These are phyloP conservation scores for Pseudogymnoascus sp. DNA, from an alignment of 2,329 filamentous ascomycete species.

Conservation along the genomic window DNA sequence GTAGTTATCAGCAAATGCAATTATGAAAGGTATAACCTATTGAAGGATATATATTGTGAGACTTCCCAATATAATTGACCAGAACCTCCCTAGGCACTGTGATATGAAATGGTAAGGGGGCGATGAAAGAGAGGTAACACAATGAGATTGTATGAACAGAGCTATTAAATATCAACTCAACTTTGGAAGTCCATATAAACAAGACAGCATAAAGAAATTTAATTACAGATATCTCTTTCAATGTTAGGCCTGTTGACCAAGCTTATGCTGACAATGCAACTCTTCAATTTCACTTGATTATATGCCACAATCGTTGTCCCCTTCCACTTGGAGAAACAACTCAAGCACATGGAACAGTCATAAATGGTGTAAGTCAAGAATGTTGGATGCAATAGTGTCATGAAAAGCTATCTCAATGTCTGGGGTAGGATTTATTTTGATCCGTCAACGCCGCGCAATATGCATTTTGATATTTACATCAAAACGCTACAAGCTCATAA, in stretches of 20 bases:
- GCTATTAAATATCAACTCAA: not conserved
- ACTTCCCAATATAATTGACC: not conserved
- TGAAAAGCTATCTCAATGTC: conserved; percentile 8
- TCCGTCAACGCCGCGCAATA: conserved; percentile 7
- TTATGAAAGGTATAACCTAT: not conserved
- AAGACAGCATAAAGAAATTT: not conserved
- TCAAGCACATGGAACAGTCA: not conserved
- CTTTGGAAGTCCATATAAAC: not conserved
- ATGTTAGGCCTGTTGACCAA: not conserved
- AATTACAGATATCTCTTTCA: not conserved
- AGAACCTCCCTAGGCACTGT: not conserved
- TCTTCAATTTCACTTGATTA: not conserved
- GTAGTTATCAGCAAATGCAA: not conserved
- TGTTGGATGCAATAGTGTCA: not conserved
- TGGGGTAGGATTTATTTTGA: conserved; percentile 5
- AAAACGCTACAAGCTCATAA: conserved; percentile 7
- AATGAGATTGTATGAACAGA: not conserved
- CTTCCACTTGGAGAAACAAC: not conserved
- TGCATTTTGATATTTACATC: conserved; percentile 5
- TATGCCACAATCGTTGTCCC: not conserved
- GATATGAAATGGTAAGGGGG: not conserved
- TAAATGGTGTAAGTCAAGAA: not conserved
- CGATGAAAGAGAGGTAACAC: not conserved
- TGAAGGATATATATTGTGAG: not conserved
- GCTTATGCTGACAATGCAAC: not conserved